phyloP scores from a whole-genome alignment of 2,329 filamentous ascomycete genomes.

The Ramularia collo-cygni region DNA sequence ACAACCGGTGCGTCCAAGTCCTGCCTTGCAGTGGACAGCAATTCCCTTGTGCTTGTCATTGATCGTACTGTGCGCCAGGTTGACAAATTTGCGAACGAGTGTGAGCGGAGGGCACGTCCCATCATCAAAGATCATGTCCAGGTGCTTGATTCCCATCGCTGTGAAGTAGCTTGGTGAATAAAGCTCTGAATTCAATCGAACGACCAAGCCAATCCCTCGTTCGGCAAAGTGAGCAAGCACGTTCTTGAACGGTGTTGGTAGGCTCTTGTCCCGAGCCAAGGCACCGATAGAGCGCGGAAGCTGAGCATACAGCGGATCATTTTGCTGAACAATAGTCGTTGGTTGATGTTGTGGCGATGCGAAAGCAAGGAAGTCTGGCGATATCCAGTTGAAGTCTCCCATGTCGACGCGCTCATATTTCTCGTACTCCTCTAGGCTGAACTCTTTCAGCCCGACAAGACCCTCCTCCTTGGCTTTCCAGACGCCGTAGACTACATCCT shows the following conservation, averaged over 20 bases:
- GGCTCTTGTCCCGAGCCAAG: conserved; percentile 57
- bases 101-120: conserved; percentile 86
- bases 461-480: conserved; percentile 98
- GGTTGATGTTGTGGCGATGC: conserved; percentile 86
- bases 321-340: conserved; percentile 62
- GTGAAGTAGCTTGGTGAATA: conserved; percentile 98
- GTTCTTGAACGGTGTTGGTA: conserved; percentile 90
- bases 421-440: conserved; percentile 96
- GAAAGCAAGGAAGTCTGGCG: conserved; percentile 89
- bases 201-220: conserved; percentile 84
- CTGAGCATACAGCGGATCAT: conserved; percentile 64
- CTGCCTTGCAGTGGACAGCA: conserved; percentile 97
- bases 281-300: conserved; percentile 71
- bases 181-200: conserved; percentile 88
- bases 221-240: conserved; percentile 84
- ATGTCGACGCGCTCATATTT: conserved; percentile 92
- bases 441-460: conserved; percentile 84
- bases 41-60: conserved; percentile 85
- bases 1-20: conserved; percentile 88
- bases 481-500: conserved; percentile 96
- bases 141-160: conserved; percentile 84
- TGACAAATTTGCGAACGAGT: conserved; percentile 91
- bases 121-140: conserved; percentile 99
- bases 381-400: conserved; percentile 99
- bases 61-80: conserved; percentile 90